Conservation (phyloP, 75 land plant genomes). For the Isoetes taiwanensis region DNA sequence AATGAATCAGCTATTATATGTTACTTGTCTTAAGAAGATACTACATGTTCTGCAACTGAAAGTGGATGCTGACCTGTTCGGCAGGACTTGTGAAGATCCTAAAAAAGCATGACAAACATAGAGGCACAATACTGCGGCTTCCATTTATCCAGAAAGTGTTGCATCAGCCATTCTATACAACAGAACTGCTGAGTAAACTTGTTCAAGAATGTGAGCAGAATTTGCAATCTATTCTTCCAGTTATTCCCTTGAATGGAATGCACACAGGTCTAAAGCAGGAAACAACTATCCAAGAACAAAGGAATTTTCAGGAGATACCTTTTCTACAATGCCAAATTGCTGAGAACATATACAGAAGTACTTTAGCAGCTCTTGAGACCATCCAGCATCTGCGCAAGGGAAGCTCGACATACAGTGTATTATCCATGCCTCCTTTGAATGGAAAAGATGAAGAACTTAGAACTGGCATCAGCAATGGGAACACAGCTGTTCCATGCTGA, state of each 20-base stretch:
- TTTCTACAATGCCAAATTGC: slow-evolving; percentile 28
- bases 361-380: slow-evolving; percentile 56
- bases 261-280: neutral
- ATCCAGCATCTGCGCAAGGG: slow-evolving; percentile 58
- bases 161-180: slow-evolving; percentile 83
- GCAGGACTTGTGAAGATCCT: slow-evolving; percentile 79
- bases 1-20: neutral
- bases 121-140: slow-evolving; percentile 51
- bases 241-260: slow-evolving; percentile 3
- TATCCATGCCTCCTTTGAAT: slow-evolving; percentile 63
- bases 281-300: neutral
- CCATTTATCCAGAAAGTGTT: slow-evolving; percentile 69
- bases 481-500: too few relatives aligned
- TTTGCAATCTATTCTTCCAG: slow-evolving; percentile 49
- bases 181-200: slow-evolving; percentile 66
- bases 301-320: neutral
- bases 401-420: slow-evolving; percentile 68
- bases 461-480: too few relatives aligned
- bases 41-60: neutral
- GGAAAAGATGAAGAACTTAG: slow-evolving; percentile 35
- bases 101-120: slow-evolving; percentile 90
- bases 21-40: neutral
- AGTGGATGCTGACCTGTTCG: neutral
- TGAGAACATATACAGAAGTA: slow-evolving; percentile 58
- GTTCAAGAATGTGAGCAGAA: slow-evolving; percentile 68